These are phyloP conservation scores for Scutellaria galericulata DNA, from an alignment of 257 asterid genomes.

Conservation along the genomic window DNA sequence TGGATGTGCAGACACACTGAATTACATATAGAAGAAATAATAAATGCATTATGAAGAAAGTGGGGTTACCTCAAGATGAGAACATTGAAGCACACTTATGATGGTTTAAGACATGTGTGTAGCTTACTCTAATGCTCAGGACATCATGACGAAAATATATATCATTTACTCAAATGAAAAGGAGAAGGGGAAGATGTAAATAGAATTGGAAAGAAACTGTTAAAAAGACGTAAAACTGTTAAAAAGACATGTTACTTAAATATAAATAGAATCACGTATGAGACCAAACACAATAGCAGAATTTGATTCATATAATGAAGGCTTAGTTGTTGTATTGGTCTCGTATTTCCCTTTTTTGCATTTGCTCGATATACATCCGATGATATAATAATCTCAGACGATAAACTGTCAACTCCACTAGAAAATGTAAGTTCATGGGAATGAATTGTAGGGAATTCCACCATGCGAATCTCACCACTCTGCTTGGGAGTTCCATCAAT, in stretches of 20 bases:
- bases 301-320: background rate
- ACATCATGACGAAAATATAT: background rate
- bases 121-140: background rate
- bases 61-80: background rate
- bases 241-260: background rate
- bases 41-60: background rate
- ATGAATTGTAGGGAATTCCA: conserved; percentile 10
- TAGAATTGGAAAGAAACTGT: background rate
- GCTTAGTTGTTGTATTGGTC: background rate
- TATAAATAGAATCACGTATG: background rate
- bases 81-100: background rate
- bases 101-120: background rate
- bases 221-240: background rate
- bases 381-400: conserved; percentile 16
- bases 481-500: conserved; percentile 1
- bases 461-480: background rate
- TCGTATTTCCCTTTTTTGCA: background rate
- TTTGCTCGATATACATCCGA: conserved; percentile 2
- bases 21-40: background rate
- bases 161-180: background rate
- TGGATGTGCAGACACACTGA: background rate
- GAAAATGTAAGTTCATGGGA: conserved; percentile 10
- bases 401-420: background rate
- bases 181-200: background rate
- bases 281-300: background rate